A percentile compares a stretch with the other conserved stretches of the same genome.
phyloP scores from a whole-genome alignment of 306 rosid genomes.

The Cucumis melo region DNA sequence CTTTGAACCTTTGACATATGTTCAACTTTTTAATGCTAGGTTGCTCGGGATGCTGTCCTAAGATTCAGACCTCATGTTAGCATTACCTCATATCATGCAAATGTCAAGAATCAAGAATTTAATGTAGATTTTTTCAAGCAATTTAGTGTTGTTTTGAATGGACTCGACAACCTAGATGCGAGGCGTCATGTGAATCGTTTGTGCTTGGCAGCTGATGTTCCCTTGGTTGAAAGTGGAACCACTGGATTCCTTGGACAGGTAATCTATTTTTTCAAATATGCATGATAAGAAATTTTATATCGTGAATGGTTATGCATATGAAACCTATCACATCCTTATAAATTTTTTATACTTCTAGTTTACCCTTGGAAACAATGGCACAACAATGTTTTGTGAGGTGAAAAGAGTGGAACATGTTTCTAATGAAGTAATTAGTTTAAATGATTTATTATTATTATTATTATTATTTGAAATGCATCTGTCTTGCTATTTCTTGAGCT shows the following conservation, averaged over 20 bases:
- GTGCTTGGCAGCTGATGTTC: conserved; percentile 91
- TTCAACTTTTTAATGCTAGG: conserved; percentile 30
- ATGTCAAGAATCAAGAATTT: conserved; percentile 81
- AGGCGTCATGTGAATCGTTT: conserved; percentile 94
- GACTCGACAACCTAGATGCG: conserved; percentile 98
- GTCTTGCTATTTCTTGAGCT: neutral
- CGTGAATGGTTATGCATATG: neutral
- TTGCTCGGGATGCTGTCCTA: conserved; percentile 97
- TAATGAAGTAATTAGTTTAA: neutral
- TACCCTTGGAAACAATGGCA: neutral
- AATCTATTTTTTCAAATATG: conserved; percentile 12
- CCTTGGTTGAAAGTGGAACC: conserved; percentile 97
- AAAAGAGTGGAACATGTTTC: neutral
- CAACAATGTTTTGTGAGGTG: neutral
- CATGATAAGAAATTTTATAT: neutral
- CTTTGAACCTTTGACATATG: conserved; percentile 17
- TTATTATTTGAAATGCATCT: neutral
- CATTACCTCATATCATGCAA: conserved; percentile 82
- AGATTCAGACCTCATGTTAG: conserved; percentile 81
- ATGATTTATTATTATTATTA: neutral
- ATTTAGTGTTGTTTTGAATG: conserved; percentile 85
- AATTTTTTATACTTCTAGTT: neutral
- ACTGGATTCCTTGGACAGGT: conserved; percentile 99
- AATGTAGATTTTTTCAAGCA: conserved; percentile 80
- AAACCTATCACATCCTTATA: neutral